phyloP scores from a whole-genome alignment of 805 yeast genomes.

The Monosporozyma solicola region DNA sequence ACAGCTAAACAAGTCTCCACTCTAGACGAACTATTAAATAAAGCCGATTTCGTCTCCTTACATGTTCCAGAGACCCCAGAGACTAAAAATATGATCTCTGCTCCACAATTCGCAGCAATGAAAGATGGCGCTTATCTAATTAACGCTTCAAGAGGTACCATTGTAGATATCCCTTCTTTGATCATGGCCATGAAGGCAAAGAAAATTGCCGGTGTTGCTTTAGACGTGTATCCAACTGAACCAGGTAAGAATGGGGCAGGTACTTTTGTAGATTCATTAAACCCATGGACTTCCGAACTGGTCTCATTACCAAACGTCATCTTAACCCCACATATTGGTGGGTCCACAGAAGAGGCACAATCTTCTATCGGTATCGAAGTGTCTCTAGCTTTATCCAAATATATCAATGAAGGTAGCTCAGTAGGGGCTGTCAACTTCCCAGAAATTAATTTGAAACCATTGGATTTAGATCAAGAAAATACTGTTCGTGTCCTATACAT shows the following conservation, averaged over 20 bases:
- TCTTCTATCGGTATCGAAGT: slow-evolving; percentile 96
- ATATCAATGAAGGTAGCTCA: slow-evolving; percentile 92
- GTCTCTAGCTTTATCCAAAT: slow-evolving; percentile 72
- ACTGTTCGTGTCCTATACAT: slow-evolving; percentile 90
- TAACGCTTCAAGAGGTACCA: slow-evolving; percentile 97
- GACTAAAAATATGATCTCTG: slow-evolving; percentile 80
- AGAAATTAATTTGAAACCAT: slow-evolving; percentile 83
- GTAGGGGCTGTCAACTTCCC: slow-evolving; percentile 98
- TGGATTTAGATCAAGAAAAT: slow-evolving; percentile 78
- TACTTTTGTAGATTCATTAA: slow-evolving; percentile 62
- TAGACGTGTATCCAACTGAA: slow-evolving; percentile 94
- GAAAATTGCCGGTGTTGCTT: slow-evolving; percentile 92
- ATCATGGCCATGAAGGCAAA: slow-evolving; percentile 87
- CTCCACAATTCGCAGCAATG: slow-evolving; percentile 92
- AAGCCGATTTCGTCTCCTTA: slow-evolving; percentile 81
- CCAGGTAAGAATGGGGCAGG: slow-evolving; percentile 94
- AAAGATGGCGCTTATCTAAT: slow-evolving; percentile 90
- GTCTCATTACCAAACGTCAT: slow-evolving; percentile 77
- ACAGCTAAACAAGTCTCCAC: slow-evolving; percentile 88
- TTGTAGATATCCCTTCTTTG: slow-evolving; percentile 90
- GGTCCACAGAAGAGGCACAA: slow-evolving; percentile 98
- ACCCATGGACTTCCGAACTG: slow-evolving; percentile 77
- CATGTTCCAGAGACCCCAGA: slow-evolving; percentile 95
- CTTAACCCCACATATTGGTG: slow-evolving; percentile 96
- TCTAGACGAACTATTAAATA: slow-evolving; percentile 68